Evolutionary conservation across 495 filamentous ascomycete species (phyloP), one percentile per base, ranked within the genome.

Genomic region (Hypoxylon subgilvum): DNA sequence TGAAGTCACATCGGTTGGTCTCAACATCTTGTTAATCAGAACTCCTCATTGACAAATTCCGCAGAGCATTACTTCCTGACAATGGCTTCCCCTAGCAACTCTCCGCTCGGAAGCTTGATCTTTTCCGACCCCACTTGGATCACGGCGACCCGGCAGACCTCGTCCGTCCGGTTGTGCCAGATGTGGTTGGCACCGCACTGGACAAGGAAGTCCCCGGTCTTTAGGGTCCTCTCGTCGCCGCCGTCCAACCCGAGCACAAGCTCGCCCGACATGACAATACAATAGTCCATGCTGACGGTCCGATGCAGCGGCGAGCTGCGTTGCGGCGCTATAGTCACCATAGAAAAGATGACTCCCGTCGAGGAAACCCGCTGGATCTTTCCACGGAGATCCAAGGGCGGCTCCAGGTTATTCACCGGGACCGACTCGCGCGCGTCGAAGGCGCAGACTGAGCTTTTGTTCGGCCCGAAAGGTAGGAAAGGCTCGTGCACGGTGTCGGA

Each of bases 141-240:
- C 38, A 71, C 61, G 43, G 67, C 21, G 7, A 72, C 49, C 22
- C 61, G 39, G 55, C 72, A 75, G 7, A 57, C 50, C 36, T 71
- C 68, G 17, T 56, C 45, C 9, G 56, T 51, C 16, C 61, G 60
- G 36, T 75, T 75, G 18, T 55, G 68, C 71, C 70, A 75, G 25
- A 44, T 21, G 53, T 75, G 73, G 23, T 65, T 73, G n/a, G 51
- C 59, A 1, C 73, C 73, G 27, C 65, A 49, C 61, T 74, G 71
- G 3, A 74, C 52, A 23, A 75, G 60, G 21, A 69, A 49, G 21
- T 75, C 73, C 25, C 73, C 73, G 5, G 55, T 47, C 16, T 52
- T 57, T 1, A 75, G 10, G 3, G 59, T 67, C 38, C 36, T 69
- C 67, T 74, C 67, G 23, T 73, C 70, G 8, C 72, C 70, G 21